Evolutionary conservation across 2,329 filamentous ascomycete species (phyloP), one percentile per base, ranked within the genome.

Genomic region (Alternaria hordeiaustralica): DNA sequence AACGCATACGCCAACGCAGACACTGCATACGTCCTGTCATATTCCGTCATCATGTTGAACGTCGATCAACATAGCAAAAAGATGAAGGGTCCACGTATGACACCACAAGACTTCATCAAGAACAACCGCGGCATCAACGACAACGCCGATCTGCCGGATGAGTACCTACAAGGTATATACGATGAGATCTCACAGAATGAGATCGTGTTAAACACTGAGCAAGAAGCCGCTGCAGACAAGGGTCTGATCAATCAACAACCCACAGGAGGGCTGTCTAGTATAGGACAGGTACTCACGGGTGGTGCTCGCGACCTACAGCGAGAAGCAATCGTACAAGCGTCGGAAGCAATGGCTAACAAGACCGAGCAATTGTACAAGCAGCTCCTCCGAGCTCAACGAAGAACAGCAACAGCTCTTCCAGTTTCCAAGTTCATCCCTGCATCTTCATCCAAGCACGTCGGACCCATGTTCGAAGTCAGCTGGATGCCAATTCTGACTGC

Each of bases 401-500:
- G 89, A 73, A 96, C 92, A 63, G 89, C 92, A 2, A 83, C 91
- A 45, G 91, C 91, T 78, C 87, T 77, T 82, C 89, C 83, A n/a
- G 81, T 80, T 73, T 90, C 85, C 81, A 89, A 84, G 61, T 99
- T 96, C 80, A 96, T 99, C 58, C 92, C 93, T 1, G 96, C 96
- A 4, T 96, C 93, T 2, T 98, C 94, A 0, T 94, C 93, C 78
- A 95, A 93, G 72, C 96, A 99, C 78, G 92, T 97, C 54, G 96
- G 96, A 0, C 94, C 96, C 1, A 99, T 99, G 96, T 98, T 99
- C 76, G 94, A 97, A 73, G 94, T 97, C 23, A 96, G 94, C 0
- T 99, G 96, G 96, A 99, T 98, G 95, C 97, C 95, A 10, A 96
- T 97, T 80, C 91, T 99, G 75, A 98, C 95, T 6, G 94, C 94